phyloP scores from a whole-genome alignment of 306 rosid genomes.

The Lathyrus aphaca region DNA sequence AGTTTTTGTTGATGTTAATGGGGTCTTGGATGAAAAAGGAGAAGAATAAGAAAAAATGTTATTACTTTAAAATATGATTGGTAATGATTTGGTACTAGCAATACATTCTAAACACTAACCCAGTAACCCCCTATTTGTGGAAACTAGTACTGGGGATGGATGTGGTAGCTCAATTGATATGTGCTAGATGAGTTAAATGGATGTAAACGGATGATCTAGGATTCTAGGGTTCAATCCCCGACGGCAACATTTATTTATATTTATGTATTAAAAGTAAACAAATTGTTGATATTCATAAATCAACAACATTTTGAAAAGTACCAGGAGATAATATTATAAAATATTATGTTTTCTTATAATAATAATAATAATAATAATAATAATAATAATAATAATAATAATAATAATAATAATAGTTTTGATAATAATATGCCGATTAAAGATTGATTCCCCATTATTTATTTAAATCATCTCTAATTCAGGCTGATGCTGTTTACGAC shows the following conservation, averaged over 20 bases:
- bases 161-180: no score
- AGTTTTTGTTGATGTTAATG: slow-evolving; percentile 7
- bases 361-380: neutral
- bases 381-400: neutral
- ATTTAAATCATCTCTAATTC: no score
- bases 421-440: no score
- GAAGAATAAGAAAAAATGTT: neutral
- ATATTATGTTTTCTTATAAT: neutral
- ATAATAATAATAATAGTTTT: neutral
- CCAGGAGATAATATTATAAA: neutral
- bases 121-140: neutral
- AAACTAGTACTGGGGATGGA: neutral
- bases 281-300: no score
- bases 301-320: no score
- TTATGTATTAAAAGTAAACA: no score
- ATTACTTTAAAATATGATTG: neutral
- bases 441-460: no score
- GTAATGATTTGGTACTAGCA: neutral
- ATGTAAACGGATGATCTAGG: no score
- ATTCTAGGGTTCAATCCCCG: no score
- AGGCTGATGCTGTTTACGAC: neutral
- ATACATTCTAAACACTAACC: neutral
- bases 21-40: neutral
- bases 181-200: no score
- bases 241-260: no score